Conservation (phyloP, 208 protist species). For the Phytomonas francai region DNA sequence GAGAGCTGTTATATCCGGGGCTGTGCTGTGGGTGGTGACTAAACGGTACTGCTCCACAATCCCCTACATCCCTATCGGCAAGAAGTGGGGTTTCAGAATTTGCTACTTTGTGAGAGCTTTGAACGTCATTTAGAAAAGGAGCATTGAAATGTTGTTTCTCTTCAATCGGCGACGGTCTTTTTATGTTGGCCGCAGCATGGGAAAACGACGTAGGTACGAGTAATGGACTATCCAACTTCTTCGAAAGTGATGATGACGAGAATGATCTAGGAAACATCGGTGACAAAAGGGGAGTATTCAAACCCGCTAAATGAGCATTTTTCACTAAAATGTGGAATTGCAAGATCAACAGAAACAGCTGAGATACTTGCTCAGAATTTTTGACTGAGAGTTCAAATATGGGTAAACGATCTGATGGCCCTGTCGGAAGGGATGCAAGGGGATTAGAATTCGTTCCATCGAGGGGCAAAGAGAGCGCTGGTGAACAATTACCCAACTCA, state of each 20-base stretch:
- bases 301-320: not conserved
- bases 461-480: not conserved
- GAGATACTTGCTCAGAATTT: constrained; percentile 8
- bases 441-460: not conserved
- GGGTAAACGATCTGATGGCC: constrained; percentile 3
- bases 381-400: constrained; percentile 13
- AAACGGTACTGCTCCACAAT: not conserved
- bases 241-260: not conserved
- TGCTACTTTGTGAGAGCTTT: not conserved
- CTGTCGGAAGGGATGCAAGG: not conserved
- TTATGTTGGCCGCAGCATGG: not conserved
- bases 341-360: constrained; percentile 11
- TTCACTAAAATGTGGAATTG: constrained; percentile 10
- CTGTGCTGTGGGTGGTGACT: not conserved
- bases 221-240: not conserved
- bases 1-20: not conserved
- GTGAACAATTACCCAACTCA: not conserved
- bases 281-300: not conserved
- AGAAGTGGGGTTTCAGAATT: not conserved
- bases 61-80: not conserved
- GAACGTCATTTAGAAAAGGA: not conserved
- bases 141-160: not conserved
- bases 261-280: not conserved
- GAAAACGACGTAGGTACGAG: not conserved
- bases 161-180: not conserved